Evolutionary conservation across 495 filamentous ascomycete genomes (phyloP), one percentile per base, ranked within the genome.

Genomic region (Hypoxylon intermedium): DNA sequence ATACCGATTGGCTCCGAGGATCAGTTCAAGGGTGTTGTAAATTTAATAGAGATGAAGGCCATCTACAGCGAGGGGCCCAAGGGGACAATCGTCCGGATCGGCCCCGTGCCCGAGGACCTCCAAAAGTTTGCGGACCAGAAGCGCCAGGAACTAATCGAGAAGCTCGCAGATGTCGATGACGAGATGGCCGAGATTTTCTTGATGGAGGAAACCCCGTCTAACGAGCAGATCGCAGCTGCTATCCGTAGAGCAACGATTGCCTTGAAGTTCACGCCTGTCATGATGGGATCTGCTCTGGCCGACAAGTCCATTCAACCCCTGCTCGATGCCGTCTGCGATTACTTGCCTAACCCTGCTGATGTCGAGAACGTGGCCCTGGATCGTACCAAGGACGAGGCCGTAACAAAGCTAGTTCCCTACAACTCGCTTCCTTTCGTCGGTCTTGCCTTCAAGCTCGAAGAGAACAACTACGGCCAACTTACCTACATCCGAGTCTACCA

Each of bases 401-500:
- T 85, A 6, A 92, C 96, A 31, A 88, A 91, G 72, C 85, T 99
- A 23, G 83, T 97, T 11, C 89, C 95, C 3, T 98, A 97, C 76
- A 92, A 92, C 74, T 89, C 90, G 5, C 79, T 93, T 5, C 95
- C 95, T 1, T 95, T 99, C 58, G 93, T 98, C 33, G 95, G 95
- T 34, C 79, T 99, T 49, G 95, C 95, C 16, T 99, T 99, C 83
- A 99, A 99, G 79, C 85, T 99, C 28, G 95, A 98, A 82, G 95
- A 99, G 75, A 95, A 91, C 79, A 97, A 96, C 69, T 99, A 96
- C 70, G 95, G 95, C 36, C 95, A 99, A 75, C 82, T 99, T 67
- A 99, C 95, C 44, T 99, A 98, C 74, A 93, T 99, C 55, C 91
- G 95, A 63, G 95, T 99, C 20, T 99, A 99, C 79, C 95, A 99